Base-by-base conservation (phyloP, 2,329 filamentous ascomycete species). In the Hypoxylon sp. region DNA sequence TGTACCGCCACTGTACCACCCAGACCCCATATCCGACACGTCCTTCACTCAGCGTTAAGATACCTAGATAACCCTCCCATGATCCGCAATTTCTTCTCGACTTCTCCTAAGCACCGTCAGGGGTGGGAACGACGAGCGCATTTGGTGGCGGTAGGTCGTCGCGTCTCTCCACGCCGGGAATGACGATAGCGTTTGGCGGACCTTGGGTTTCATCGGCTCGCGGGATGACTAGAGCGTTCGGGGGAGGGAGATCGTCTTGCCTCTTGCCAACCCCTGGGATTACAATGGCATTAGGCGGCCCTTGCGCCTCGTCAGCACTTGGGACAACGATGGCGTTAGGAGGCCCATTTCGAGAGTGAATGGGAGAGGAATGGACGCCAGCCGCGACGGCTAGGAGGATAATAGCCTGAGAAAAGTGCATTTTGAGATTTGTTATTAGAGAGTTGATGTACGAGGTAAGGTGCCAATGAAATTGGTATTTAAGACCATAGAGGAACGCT, bases 261-360 rank as follows among this genome's bases (percentile, higher is more conserved):
- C 34, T 36, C 13, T 36, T 36, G 34, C n/a, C 34, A 36, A 36
- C 34, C 6, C 34, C 13, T 36, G 57, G 46, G 23, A 38, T 36
- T 3, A 51, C 48, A 14, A 52, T 19, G 21, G 36, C 51, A 48
- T 48, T 49, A 14, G 55, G 41, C 34, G 30, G 30, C 5, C 43
- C 53, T 13, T 45, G n/a, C n/a, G 23, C 3, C n/a, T 57, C 38
- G 10, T 46, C 38, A 2, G 53, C 19, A 30, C 25, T 19, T 5
- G 38, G 25, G 23, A 23, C 41, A 9, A 57, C 23, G 13, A 57
- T 43, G n/a, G 28, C 53, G 14, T 43, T 25, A 32, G 34, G 17
- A n/a, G 51, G 21, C 17, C 41, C 41, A 21, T 43, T 19, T 21
- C 51, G 34, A 19, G 41, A 17, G 25, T 10, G 36, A 10, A 34